Percentiles rank a stretch among this genome's conserved stretches.
phyloP scores from a whole-genome alignment of 805 yeast genomes.

The Starmerella sp. region DNA sequence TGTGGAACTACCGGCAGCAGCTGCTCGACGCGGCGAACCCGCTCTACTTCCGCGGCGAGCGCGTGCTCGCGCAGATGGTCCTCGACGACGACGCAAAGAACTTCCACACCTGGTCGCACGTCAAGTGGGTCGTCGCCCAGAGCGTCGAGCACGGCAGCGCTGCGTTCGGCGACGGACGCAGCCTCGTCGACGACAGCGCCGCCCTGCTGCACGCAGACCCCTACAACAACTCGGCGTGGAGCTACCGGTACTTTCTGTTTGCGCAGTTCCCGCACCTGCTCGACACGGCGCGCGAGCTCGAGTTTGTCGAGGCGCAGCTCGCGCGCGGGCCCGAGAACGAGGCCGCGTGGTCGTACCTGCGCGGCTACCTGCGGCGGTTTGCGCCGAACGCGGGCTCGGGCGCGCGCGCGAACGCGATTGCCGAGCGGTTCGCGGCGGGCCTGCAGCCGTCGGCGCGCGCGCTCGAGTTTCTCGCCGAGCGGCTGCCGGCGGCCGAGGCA shows the following conservation, averaged over 20 bases:
- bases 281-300: conserved; percentile 39
- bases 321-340: conserved; percentile 64
- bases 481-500: neutral
- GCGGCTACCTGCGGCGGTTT: conserved; percentile 36
- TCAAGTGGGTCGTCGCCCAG: conserved; percentile 66
- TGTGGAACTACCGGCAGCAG: conserved; percentile 87
- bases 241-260: conserved; percentile 57
- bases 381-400: neutral
- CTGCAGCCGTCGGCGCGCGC: conserved; percentile 7
- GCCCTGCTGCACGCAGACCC: conserved; percentile 48
- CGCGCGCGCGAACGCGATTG: conserved; percentile 6
- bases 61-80: conserved; percentile 54
- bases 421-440: neutral
- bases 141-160: neutral
- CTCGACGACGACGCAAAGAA: conserved; percentile 73
- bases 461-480: conserved; percentile 15
- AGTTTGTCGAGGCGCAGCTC: conserved; percentile 41
- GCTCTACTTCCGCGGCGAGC: conserved; percentile 40
- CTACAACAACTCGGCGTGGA: conserved; percentile 90
- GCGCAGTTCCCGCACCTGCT: conserved; percentile 16
- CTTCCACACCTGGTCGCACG: conserved; percentile 92
- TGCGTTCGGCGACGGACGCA: conserved; percentile 16
- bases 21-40: conserved; percentile 33
- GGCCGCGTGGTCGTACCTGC: conserved; percentile 74
- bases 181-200: conserved; percentile 45